phyloP scores from a whole-genome alignment of 306 rosid species.

The Castanea sativa region DNA sequence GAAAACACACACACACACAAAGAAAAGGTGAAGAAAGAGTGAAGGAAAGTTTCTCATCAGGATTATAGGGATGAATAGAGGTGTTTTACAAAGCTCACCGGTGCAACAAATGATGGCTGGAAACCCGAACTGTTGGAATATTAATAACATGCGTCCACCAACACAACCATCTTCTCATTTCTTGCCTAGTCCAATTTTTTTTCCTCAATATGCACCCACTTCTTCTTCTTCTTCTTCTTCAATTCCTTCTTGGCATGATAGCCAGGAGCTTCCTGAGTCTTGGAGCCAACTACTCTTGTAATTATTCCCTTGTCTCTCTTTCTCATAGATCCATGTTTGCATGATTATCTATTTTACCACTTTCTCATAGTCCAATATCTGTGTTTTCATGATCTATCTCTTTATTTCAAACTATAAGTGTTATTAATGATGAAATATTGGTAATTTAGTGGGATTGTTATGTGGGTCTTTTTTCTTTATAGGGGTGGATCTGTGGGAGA shows the following conservation, averaged over 20 bases:
- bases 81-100: constrained; percentile 72
- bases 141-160: constrained; percentile 62
- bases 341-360: background rate
- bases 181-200: constrained; percentile 47
- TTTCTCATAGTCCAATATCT: background rate
- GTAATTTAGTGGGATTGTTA: background rate
- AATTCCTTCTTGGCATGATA: constrained; percentile 58
- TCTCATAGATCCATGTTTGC: constrained; percentile 10
- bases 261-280: constrained; percentile 78
- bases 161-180: constrained; percentile 51
- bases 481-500: constrained; percentile 74
- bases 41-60: constrained; percentile 5
- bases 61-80: constrained; percentile 67
- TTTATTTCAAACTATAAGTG: background rate
- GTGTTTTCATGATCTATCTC: background rate
- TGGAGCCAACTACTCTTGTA: constrained; percentile 95
- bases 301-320: background rate
- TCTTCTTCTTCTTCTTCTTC: constrained; percentile 46
- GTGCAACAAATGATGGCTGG: constrained; percentile 94
- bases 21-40: constrained; percentile 7
- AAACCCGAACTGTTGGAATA: constrained; percentile 93
- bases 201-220: constrained; percentile 33
- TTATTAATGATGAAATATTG: background rate
- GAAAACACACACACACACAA: background rate
- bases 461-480: constrained; percentile 12